Evolutionary conservation across 139 green algal species (phyloP), one percentile per base, ranked within the genome.

Genomic region (Gonium pectorale): DNA sequence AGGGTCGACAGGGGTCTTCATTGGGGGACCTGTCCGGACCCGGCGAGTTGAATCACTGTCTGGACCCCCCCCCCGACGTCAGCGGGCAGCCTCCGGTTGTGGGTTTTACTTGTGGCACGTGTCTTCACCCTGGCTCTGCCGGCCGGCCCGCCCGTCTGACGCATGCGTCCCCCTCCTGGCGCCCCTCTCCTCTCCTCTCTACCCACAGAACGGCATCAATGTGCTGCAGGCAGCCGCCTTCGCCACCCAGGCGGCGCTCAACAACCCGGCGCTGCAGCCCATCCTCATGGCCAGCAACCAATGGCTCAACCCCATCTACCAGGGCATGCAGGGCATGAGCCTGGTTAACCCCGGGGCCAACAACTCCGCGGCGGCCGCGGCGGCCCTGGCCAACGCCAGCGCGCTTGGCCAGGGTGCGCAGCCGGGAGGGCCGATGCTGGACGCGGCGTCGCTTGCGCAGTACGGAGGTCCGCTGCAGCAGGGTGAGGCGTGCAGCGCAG

Each of bases 131-230:
- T n/a, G n/a, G n/a, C n/a, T n/a, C n/a, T n/a, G n/a, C n/a, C n/a
- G n/a, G n/a, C n/a, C n/a, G n/a, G n/a, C n/a, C n/a, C n/a, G n/a
- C n/a, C n/a, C n/a, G n/a, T n/a, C n/a, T n/a, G n/a, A n/a, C n/a
- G n/a, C n/a, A n/a, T n/a, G n/a, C n/a, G n/a, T n/a, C n/a, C n/a
- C n/a, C n/a, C n/a, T n/a, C n/a, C n/a, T n/a, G n/a, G n/a, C n/a
- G n/a, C n/a, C n/a, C n/a, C n/a, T n/a, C n/a, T n/a, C n/a, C n/a
- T n/a, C n/a, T n/a, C n/a, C n/a, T n/a, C n/a, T n/a, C n/a, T n/a
- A n/a, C n/a, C n/a, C n/a, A 37, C 64, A 85, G 71, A 79, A 88
- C 66, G 83, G 86, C 80, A 83, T 92, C 66, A 90, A 90, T 71
- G 83, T 85, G 35, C 67, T 90, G 56, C 87, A 90, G 60, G 90